These are phyloP conservation scores for Ricinus communis DNA, from an alignment of 345 rosid species.

Conservation along the genomic window DNA sequence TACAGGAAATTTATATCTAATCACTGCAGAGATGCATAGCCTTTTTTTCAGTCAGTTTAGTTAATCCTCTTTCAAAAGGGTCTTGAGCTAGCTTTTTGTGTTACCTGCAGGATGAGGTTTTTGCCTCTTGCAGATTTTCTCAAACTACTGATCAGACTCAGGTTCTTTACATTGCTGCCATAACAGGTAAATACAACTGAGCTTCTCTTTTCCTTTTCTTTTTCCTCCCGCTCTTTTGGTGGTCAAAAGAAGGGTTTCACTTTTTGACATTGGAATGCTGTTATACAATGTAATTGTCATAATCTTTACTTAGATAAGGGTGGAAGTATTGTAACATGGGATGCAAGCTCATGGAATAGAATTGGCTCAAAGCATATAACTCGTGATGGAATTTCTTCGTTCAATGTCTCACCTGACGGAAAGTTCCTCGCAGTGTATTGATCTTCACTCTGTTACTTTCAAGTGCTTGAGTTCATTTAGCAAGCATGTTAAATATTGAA, in stretches of 20 bases:
- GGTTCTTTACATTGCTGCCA: slow-evolving; percentile 69
- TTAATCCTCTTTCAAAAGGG: slow-evolving; percentile 9
- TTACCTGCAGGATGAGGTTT: slow-evolving; percentile 67
- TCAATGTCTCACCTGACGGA: slow-evolving; percentile 83
- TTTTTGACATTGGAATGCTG: neutral
- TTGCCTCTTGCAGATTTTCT: slow-evolving; percentile 79
- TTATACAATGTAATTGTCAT: slow-evolving; percentile 10
- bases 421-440: slow-evolving; percentile 71
- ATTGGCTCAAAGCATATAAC: slow-evolving; percentile 49
- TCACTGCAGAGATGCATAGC: neutral
- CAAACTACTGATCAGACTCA: slow-evolving; percentile 41
- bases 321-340: slow-evolving; percentile 69
- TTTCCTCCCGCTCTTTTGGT: neutral
- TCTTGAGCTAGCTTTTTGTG: slow-evolving; percentile 20
- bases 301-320: slow-evolving; percentile 48
- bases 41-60: neutral
- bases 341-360: slow-evolving; percentile 67
- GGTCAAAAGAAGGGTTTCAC: neutral
- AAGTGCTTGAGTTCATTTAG: slow-evolving; percentile 11
- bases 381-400: slow-evolving; percentile 56
- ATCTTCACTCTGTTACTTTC: slow-evolving; percentile 6
- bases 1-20: neutral
- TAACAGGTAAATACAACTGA: slow-evolving; percentile 51
- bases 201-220: neutral
- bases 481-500: neutral